Evolutionary conservation across 2,329 filamentous ascomycete genomes (phyloP).

Genomic region (Aspergillus fumigatiaffinis): DNA sequence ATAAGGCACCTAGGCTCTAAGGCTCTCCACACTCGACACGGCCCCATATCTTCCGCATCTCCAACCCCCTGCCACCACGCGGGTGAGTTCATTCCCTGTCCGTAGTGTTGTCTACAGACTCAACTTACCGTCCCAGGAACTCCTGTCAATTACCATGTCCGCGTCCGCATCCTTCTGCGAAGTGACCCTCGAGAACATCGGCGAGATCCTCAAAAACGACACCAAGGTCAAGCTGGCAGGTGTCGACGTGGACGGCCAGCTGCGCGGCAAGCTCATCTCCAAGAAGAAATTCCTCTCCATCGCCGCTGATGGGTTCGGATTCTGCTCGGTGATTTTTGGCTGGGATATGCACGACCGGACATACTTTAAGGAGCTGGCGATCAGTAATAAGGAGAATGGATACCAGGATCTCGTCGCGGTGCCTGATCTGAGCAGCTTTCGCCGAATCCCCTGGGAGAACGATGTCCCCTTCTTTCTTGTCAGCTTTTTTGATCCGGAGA

Average conservation of each 20-base stretch:
- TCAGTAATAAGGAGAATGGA: constrained; percentile 87
- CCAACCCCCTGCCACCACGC: not conserved
- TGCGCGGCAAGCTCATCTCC: constrained; percentile 85
- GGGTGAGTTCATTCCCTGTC: not conserved
- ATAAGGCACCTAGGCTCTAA: not conserved
- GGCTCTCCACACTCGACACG: not conserved
- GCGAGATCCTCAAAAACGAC: constrained; percentile 65
- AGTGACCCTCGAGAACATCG: constrained; percentile 60
- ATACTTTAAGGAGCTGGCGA: constrained; percentile 77
- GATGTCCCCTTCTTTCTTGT: constrained; percentile 82
- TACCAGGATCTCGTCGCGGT: constrained; percentile 82
- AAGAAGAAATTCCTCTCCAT: constrained; percentile 90
- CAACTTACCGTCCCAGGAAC: not conserved
- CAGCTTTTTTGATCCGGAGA: constrained; percentile 79
- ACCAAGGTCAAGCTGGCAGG: constrained; percentile 82
- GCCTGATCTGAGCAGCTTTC: constrained; percentile 71
- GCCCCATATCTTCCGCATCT: not conserved
- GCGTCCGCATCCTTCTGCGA: not conserved
- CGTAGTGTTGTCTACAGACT: not conserved
- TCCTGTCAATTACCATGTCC: not conserved
- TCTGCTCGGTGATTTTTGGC: constrained; percentile 91
- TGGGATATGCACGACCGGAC: constrained; percentile 97
- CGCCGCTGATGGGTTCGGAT: constrained; percentile 77
- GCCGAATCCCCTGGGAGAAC: constrained; percentile 87
- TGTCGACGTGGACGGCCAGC: constrained; percentile 78